phyloP scores from a whole-genome alignment of 2,329 filamentous ascomycete species.

The Pseudogymnoascus verrucosus region DNA sequence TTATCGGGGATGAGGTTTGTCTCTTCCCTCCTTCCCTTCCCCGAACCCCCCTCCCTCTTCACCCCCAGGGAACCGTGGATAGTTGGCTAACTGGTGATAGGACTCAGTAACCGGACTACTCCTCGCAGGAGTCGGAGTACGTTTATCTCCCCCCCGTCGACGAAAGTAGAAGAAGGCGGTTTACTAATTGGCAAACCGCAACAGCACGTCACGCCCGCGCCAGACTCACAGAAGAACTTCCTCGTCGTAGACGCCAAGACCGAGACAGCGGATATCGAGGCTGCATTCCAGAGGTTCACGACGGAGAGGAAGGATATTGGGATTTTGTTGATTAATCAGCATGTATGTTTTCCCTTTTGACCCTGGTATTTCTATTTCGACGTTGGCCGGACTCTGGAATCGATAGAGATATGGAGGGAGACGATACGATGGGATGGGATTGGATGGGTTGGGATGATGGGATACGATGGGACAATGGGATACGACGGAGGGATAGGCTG shows the following conservation, averaged over 20 bases:
- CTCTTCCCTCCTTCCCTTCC: background rate
- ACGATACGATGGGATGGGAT: background rate
- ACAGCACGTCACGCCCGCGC: constrained; percentile 83
- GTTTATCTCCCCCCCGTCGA: constrained; percentile 20
- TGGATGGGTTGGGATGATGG: no score
- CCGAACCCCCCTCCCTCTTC: no score
- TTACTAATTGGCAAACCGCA: background rate
- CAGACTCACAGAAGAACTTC: constrained; percentile 94
- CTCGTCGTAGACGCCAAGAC: constrained; percentile 94
- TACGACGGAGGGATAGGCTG: no score
- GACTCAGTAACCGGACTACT: constrained; percentile 93
- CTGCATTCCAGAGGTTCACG: constrained; percentile 83
- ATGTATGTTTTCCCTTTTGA: constrained; percentile 48
- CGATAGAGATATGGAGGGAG: background rate
- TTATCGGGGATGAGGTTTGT: constrained; percentile 89
- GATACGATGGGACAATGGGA: background rate
- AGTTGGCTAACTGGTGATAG: constrained; percentile 45
- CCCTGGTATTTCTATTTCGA: background rate
- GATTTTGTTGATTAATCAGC: constrained; percentile 94
- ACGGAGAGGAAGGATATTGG: constrained; percentile 91
- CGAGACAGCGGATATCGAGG: constrained; percentile 78
- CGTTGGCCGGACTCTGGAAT: constrained; percentile 9
- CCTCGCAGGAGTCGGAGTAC: constrained; percentile 88
- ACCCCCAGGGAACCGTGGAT: no score
- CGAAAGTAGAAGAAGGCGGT: no score